Evolutionary conservation across 2,329 filamentous ascomycete species (phyloP), one percentile per base, ranked within the genome.

Genomic region (Trichoderma guizhouense): DNA sequence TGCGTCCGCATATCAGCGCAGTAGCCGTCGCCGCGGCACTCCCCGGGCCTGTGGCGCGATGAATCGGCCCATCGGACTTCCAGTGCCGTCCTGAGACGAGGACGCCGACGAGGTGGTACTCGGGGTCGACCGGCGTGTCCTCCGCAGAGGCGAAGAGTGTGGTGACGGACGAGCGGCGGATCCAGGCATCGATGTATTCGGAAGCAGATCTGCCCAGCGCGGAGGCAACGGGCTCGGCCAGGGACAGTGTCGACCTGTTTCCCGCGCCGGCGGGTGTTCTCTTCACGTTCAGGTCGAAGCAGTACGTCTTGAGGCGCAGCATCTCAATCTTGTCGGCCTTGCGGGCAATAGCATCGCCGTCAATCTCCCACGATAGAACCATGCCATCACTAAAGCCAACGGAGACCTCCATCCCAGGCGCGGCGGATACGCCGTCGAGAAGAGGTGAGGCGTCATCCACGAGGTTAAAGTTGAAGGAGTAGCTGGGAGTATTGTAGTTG

Each of bases 341-440:
- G 11, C 74, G 72, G 7, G 76, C 72, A 30, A 81, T 80, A 24
- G 77, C 76, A 11, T 81, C 78, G n/a, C 77, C 79, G 28, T 81
- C 77, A 63, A 79, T 76, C 72, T 82, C 81, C 81, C 81, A 82
- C 7, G 78, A 77, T 12, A 81, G 75, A 15, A 82, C 75, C 28
- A 76, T 75, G 21, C 76, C 77, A 65, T 81, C 79, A 15, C 76
- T 75, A 72, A 81, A 82, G 18, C 81, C 81, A 11, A 82, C 72
- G 0, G 78, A 81, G 15, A 82, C 76, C 24, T 81, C 76, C 72
- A 81, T 79, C 3, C 75, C 72, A 2, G 81, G 81, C 7, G 80
- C 71, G 11, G 80, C 78, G 3, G 77, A 79, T 9, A 80, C 74
- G 24, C 76, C 78, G 32, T 78, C 76, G 26, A 79, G 72, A 15